A percentile compares a stretch with the other conserved stretches of the same genome.
These are phyloP conservation scores for Rhodotorula sp. DNA, from an alignment of 1,284 basidiomycete genomes.

Conservation along the genomic window DNA sequence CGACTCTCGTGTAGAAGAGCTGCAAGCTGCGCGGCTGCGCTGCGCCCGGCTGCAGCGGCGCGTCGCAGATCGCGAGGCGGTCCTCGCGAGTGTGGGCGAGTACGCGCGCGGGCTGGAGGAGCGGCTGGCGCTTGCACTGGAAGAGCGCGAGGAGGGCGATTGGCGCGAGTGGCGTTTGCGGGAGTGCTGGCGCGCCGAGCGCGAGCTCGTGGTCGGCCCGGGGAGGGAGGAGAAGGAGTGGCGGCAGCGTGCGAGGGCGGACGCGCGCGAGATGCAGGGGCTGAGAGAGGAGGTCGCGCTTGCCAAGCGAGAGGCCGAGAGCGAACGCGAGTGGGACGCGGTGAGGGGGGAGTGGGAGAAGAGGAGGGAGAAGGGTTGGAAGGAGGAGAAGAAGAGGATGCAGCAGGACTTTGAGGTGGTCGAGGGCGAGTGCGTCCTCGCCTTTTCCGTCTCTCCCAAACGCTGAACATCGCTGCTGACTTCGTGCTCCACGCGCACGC, in stretches of 20 bases:
- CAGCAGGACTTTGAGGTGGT: conserved; percentile 2
- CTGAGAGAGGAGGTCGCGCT: conserved; percentile 15
- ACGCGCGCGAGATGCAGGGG: conserved; percentile 25
- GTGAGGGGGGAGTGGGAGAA: conserved; percentile 8
- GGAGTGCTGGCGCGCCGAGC: conserved; percentile 7
- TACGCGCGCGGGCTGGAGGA: conserved; percentile 23
- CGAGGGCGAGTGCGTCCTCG: conserved; percentile 23
- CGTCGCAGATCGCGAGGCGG: conserved; percentile 20
- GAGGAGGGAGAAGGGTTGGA: conserved; percentile 3
- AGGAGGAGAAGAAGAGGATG: conserved; percentile 10
- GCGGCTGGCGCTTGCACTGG: background rate
- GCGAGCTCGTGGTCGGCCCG: conserved; percentile 4
- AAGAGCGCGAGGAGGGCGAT: background rate
- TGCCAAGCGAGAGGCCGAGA: background rate
- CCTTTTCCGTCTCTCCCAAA: no score
- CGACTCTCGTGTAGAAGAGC: background rate
- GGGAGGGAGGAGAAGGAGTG: conserved; percentile 37
- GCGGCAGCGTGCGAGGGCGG: conserved; percentile 37
- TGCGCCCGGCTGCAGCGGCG: conserved; percentile 4
- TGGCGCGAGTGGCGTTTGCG: background rate
- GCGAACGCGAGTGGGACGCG: background rate
- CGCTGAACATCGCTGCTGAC: background rate
- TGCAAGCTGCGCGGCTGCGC: background rate
- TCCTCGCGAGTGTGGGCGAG: conserved; percentile 17
- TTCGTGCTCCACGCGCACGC: no score